Evolutionary conservation across 495 filamentous ascomycete genomes (phyloP), one percentile per base, ranked within the genome.

Genomic region (Podospora sp.): DNA sequence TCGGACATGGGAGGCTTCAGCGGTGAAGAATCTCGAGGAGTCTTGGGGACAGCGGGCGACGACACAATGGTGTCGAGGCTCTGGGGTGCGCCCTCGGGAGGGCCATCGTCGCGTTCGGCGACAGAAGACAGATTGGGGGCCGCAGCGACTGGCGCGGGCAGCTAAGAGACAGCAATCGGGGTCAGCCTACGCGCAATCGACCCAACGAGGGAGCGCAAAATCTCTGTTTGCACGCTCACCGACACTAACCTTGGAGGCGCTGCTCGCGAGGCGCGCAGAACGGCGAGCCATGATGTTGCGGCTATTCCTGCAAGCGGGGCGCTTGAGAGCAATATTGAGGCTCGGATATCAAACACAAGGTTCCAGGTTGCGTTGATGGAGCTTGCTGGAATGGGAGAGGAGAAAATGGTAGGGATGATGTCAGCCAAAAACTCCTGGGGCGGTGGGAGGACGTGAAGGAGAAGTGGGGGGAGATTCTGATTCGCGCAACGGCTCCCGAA

Each of bases 1-100:
- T 92, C 90, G 36, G 87, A 84, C 62, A 80, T 81, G 53, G 88
- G 77, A 5, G 89, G 87, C 72, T 87, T 86, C 33, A 82, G 67
- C 9, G 84, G 77, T 12, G 80, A 80, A n/a, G 79, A 76, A 51
- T 72, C 65, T 27, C 75, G 71, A 20, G 80, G 78, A 0, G 80
- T 82, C 58, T 78, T 77, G 20, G 83, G 79, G n/a, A 66, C 73
- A 16, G 69, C 65, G 12, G 82, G 82, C n/a, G 84, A 81, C n/a
- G 80, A 83, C 27, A 78, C 68, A 36, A 80, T 60, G 4, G 75
- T 69, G 68, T 78, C 68, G 36, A 79, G 71, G 27, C 66, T 75
- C 33, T 62, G 67, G 11, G 71, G 53, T 7, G 46, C 53, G 35
- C 53, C 40, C 22, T 71, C 52, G 1, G 72, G 71, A 9, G 71